Conservation (phyloP, 805 yeast species). For the Lachancea meyersii region DNA sequence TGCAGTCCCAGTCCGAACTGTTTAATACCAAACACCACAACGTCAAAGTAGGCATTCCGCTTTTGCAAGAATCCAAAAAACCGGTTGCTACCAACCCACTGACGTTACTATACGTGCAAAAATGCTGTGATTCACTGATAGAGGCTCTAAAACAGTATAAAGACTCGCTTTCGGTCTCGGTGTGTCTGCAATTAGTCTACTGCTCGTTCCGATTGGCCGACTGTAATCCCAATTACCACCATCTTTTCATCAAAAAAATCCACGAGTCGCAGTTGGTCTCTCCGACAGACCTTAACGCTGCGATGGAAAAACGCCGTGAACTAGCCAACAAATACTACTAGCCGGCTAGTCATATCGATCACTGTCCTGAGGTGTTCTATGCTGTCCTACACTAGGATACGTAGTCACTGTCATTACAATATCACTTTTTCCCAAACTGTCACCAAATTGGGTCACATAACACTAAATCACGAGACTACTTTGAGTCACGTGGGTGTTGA, state of each 20-base stretch:
- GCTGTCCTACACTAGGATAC: too few species aligned
- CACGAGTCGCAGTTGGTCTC: constrained; percentile 21
- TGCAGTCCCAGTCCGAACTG: constrained; percentile 17
- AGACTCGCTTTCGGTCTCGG: constrained; percentile 49
- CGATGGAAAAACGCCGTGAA: constrained; percentile 30
- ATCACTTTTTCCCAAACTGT: too few species aligned
- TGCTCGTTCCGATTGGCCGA: constrained; percentile 77
- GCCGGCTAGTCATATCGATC: neutral
- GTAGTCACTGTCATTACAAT: too few species aligned
- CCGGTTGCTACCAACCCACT: neutral
- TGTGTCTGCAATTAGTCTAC: constrained; percentile 76
- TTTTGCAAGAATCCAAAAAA: constrained; percentile 6
- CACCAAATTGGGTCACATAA: too few species aligned
- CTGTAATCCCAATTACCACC: constrained; percentile 29
- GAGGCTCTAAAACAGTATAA: constrained; percentile 21
- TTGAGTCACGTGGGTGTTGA: constrained; percentile 6
- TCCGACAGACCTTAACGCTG: constrained; percentile 18
- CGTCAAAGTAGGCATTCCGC: constrained; percentile 14
- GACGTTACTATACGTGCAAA: constrained; percentile 33
- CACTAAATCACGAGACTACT: too few species aligned
- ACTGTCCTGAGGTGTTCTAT: too few species aligned
- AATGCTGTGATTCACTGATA: constrained; percentile 29
- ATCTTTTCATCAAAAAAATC: constrained; percentile 27
- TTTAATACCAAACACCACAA: neutral
- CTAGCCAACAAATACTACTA: constrained; percentile 26